These are phyloP conservation scores for Alternaria sp. DNA, from an alignment of 2,329 filamentous ascomycete species.

Conservation along the genomic window DNA sequence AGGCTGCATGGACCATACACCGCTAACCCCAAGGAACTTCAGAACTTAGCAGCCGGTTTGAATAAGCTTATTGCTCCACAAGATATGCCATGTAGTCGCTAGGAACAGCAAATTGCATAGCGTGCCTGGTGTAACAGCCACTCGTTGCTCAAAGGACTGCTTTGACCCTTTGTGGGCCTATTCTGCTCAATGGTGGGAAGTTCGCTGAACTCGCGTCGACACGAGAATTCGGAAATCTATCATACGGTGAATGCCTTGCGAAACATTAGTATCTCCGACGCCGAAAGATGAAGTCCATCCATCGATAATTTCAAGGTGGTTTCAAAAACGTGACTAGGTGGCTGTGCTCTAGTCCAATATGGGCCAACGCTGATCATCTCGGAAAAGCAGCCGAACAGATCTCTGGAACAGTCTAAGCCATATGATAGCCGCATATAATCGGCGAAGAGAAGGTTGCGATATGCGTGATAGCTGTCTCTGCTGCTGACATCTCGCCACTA, in stretches of 20 bases:
- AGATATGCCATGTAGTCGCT: not conserved
- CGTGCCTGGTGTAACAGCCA: not conserved
- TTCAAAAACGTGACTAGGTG: not conserved
- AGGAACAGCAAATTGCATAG: conserved; percentile 1
- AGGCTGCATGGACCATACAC: conserved; percentile 38
- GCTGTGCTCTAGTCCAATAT: not conserved
- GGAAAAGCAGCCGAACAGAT: not conserved
- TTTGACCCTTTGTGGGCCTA: not conserved
- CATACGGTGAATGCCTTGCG: not conserved
- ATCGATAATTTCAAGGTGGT: not conserved
- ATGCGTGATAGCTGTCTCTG: not conserved
- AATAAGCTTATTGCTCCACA: conserved; percentile 41
- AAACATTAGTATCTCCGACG: not conserved
- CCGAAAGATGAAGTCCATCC: not conserved
- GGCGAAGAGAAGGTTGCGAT: not conserved
- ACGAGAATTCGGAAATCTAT: not conserved
- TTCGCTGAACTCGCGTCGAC: not conserved
- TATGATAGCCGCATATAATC: not conserved
- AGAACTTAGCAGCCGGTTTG: conserved; percentile 17
- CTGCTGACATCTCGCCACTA: not conserved
- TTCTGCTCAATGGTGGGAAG: not conserved
- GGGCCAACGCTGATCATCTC: not conserved
- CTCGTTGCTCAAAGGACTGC: not conserved
- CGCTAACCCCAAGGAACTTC: conserved; percentile 27
- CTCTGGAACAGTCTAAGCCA: not conserved